These are phyloP conservation scores for Barbatosphaeria neglecta DNA, from an alignment of 495 filamentous ascomycete genomes.

Conservation along the genomic window DNA sequence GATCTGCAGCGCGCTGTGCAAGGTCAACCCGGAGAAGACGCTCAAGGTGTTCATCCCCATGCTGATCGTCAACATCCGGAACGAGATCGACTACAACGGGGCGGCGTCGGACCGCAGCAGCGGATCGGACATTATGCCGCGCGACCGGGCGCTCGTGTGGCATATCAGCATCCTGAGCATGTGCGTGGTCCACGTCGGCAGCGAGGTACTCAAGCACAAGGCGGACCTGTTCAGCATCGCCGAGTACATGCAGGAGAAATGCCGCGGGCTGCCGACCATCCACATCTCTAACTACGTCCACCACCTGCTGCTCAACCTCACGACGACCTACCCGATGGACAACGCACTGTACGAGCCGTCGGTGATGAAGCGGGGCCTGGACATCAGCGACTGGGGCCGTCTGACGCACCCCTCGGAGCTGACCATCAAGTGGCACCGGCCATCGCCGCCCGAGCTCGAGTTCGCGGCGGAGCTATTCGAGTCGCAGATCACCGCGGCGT, in stretches of 20 bases:
- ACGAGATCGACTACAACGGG: constrained; percentile 95
- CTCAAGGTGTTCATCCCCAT: constrained; percentile 83
- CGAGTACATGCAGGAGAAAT: constrained; percentile 88
- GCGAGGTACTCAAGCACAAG: constrained; percentile 76
- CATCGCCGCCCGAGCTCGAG: constrained; percentile 62
- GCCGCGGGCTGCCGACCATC: constrained; percentile 82
- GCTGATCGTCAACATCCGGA: constrained; percentile 80
- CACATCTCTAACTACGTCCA: constrained; percentile 97
- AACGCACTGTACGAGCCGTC: constrained; percentile 71
- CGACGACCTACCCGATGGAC: constrained; percentile 84
- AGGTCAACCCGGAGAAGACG: constrained; percentile 84
- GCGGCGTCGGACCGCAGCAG: constrained; percentile 89
- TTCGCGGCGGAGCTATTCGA: constrained; percentile 85
- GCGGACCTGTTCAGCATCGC: constrained; percentile 85
- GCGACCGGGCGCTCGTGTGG: constrained; percentile 91
- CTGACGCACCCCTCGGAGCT: constrained; percentile 56
- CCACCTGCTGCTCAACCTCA: constrained; percentile 94
- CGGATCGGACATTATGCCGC: constrained; percentile 82
- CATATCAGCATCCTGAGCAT: constrained; percentile 96
- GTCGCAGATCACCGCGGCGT: constrained; percentile 52
- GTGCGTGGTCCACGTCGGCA: constrained; percentile 93
- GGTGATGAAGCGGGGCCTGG: constrained; percentile 36
- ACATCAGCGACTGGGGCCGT: constrained; percentile 70
- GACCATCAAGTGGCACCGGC: constrained; percentile 83
- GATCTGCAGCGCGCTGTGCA: constrained; percentile 91